Percentiles rank a stretch among this genome's conserved stretches.
phyloP scores from a whole-genome alignment of 2,329 filamentous ascomycete species.

The Epichloe sibirici region DNA sequence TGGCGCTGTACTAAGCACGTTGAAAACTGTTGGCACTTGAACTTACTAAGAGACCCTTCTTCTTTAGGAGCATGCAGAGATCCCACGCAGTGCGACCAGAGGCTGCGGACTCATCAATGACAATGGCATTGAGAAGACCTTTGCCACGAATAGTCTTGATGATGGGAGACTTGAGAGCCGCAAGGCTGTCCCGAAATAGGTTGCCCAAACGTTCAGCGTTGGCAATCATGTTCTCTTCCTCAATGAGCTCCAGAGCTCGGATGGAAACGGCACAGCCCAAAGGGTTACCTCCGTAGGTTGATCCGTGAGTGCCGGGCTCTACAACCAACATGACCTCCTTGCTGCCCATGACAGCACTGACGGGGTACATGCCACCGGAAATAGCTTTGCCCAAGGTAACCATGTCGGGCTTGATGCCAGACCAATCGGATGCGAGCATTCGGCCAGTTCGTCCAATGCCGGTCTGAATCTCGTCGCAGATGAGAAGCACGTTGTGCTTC shows the following conservation, averaged over 20 bases:
- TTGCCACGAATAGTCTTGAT: constrained; percentile 80
- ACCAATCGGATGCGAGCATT: constrained; percentile 91
- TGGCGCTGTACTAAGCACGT: no score
- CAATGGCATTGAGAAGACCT: constrained; percentile 87
- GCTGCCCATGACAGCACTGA: constrained; percentile 77
- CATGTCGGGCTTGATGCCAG: constrained; percentile 87
- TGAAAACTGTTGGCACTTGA: neutral
- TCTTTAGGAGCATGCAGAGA: constrained; percentile 87
- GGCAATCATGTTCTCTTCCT: constrained; percentile 80
- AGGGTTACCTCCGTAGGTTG: constrained; percentile 96
- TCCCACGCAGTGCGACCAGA: constrained; percentile 89
- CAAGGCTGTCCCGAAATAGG: constrained; percentile 68
- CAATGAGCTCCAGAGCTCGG: constrained; percentile 82
- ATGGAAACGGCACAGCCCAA: constrained; percentile 93
- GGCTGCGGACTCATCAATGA: constrained; percentile 84
- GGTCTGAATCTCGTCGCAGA: constrained; percentile 98
- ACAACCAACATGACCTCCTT: constrained; percentile 92
- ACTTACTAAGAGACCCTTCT: constrained; percentile 81
- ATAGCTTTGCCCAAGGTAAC: constrained; percentile 95
- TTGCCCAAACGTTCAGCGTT: constrained; percentile 71
- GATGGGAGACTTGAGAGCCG: constrained; percentile 64
- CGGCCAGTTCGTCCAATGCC: constrained; percentile 90
- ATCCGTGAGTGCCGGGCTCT: constrained; percentile 93
- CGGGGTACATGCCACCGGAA: constrained; percentile 97
- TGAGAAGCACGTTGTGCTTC: constrained; percentile 89